Evolutionary conservation across 1,284 basidiomycete genomes (phyloP), one percentile per base, ranked within the genome.

Genomic region (Mycena citricolor): DNA sequence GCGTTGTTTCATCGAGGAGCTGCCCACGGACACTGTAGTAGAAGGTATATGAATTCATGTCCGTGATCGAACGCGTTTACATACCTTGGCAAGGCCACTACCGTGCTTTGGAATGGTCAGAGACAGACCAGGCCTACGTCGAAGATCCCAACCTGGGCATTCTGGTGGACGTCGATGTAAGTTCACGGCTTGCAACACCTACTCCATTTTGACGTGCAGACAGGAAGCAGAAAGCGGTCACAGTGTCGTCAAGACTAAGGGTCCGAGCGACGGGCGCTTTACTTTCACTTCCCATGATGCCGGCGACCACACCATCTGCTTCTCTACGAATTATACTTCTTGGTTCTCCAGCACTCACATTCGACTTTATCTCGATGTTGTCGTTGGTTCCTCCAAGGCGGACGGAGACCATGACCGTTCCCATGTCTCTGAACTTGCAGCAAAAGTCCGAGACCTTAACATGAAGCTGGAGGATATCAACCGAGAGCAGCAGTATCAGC

Each of bases 281-380:
- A 98, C 95, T 0, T 99, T 99, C 63, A 97, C 95, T 14, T 94
- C 93, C 2, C 92, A 97, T 67, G 92, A 95, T 53, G 79, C 94
- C 44, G 95, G 94, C 42, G 94, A 97, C 71, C 97, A 99, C 69
- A 83, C 90, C 44, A 97, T 99, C 63, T 99, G 97, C 64, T 77
- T 99, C 40, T 86, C 86, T 11, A 89, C 91, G 22, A 93, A 94
- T 62, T 86, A 91, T 62, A 76, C 85, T 6, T 82, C 88, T 5
- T 94, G 90, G 85, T 88, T 91, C 67, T 76, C 81, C 39, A 82
- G 77, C 47, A 86, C 91, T 1, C 93, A 97, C 63, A 90, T 99
- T 51, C 90, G 93, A 30, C 81, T 99, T 56, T 90, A 98, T 69
- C 79, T 99, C 54, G 97, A 99, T 60, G 79, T 99, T 45, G 84